phyloP scores from a whole-genome alignment of 768 basidiomycete genomes.

The Agrocybe praecox region DNA sequence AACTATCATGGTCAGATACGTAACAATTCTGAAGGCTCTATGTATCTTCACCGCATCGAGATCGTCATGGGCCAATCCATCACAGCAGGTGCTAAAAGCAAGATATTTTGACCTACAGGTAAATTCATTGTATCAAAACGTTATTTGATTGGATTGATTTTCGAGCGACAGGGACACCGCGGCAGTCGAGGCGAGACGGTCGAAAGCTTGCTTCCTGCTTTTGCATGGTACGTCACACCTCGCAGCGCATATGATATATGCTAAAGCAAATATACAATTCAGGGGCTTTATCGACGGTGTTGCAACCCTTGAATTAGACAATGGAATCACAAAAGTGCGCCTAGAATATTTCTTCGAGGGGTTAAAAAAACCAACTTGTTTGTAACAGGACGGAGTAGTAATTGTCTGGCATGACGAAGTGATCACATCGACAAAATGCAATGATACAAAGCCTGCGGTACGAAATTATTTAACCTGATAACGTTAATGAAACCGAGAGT shows the following conservation, averaged over 20 bases:
- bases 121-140: neutral
- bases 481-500: neutral
- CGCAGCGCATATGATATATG: too few species aligned
- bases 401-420: slow-evolving; percentile 83
- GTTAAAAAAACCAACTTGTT: neutral
- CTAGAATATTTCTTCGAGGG: neutral
- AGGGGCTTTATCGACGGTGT: slow-evolving; percentile 80
- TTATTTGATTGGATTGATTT: neutral
- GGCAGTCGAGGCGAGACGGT: slow-evolving; percentile 76
- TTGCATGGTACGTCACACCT: slow-evolving; percentile 61
- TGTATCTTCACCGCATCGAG: slow-evolving; percentile 6
- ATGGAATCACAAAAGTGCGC: slow-evolving; percentile 70
- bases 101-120: slow-evolving; percentile 57
- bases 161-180: slow-evolving; percentile 60
- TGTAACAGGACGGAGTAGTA: slow-evolving; percentile 68
- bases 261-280: too few species aligned
- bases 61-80: slow-evolving; percentile 6
- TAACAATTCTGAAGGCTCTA: slow-evolving; percentile 1
- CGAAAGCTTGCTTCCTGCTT: slow-evolving; percentile 73
- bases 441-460: slow-evolving; percentile 68
- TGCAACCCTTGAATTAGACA: slow-evolving; percentile 78
- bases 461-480: slow-evolving; percentile 22
- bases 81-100: slow-evolving; percentile 10
- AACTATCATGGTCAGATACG: too few species aligned
- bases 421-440: slow-evolving; percentile 65